A percentile compares a stretch with the other conserved stretches of the same genome.
Evolutionary conservation across 2,329 filamentous ascomycete species (phyloP).

Genomic region (Trichoderma gracile): DNA sequence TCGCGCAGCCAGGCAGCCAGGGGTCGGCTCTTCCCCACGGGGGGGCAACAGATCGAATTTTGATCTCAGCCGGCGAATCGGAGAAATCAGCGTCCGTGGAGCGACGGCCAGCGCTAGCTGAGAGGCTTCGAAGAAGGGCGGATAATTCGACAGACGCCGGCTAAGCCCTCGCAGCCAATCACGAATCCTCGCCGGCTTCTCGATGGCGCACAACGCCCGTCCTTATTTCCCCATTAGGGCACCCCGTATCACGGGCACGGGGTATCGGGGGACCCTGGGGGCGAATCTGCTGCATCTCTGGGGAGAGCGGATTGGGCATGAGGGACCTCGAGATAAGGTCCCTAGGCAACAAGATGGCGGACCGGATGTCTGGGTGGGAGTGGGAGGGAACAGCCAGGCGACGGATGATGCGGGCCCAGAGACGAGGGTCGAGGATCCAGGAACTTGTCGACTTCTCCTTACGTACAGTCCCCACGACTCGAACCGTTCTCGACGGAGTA

Average conservation of each 20-base stretch:
- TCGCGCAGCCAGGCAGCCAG: conserved; percentile 6
- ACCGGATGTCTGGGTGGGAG: not conserved
- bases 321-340: too few species aligned
- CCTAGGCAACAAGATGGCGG: not conserved
- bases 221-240: conserved; percentile 21
- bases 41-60: conserved; percentile 8
- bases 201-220: not conserved
- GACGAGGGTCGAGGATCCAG: too few species aligned
- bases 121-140: conserved; percentile 1
- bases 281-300: not conserved
- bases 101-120: not conserved
- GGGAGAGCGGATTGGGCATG: too few species aligned
- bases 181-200: not conserved
- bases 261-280: conserved; percentile 7
- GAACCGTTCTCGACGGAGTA: conserved; percentile 7
- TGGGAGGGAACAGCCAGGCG: not conserved
- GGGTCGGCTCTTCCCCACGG: conserved; percentile 9
- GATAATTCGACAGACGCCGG: conserved; percentile 21
- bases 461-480: not conserved
- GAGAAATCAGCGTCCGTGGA: conserved; percentile 21
- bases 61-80: conserved; percentile 20
- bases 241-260: conserved; percentile 1
- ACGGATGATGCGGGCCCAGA: not conserved
- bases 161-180: conserved; percentile 15
- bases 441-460: too few species aligned